Percentiles rank a stretch among this genome's conserved stretches.
Conservation (phyloP, 495 filamentous ascomycete species). For the Staphylotrichum longicolle region DNA sequence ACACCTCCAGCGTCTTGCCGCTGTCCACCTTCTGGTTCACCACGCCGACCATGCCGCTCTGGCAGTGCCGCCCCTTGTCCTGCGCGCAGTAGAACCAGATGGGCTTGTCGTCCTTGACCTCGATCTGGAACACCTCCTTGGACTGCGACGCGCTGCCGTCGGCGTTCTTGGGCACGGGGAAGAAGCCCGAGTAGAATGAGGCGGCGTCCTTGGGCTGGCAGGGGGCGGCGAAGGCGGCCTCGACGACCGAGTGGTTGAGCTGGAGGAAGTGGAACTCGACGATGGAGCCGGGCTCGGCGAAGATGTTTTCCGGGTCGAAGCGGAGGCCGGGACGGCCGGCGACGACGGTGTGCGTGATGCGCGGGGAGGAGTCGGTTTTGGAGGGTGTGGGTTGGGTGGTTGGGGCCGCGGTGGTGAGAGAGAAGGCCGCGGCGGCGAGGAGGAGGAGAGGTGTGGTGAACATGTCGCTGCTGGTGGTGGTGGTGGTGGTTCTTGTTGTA, state of each 20-base stretch:
- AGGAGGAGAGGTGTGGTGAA: slow-evolving; percentile 18
- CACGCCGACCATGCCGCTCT: slow-evolving; percentile 27
- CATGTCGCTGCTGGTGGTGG: slow-evolving; percentile 21
- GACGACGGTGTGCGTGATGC: slow-evolving; percentile 47
- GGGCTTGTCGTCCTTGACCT: slow-evolving; percentile 38
- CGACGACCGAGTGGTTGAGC: slow-evolving; percentile 56
- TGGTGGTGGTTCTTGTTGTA: not conserved
- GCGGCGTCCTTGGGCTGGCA: slow-evolving; percentile 43
- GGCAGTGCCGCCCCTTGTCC: slow-evolving; percentile 22
- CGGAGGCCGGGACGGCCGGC: slow-evolving; percentile 49
- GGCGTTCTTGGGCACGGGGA: slow-evolving; percentile 22
- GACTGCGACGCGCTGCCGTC: slow-evolving; percentile 21
- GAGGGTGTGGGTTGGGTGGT: slow-evolving; percentile 17
- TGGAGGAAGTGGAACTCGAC: slow-evolving; percentile 59
- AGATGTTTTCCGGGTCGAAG: slow-evolving; percentile 53
- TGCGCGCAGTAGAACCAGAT: slow-evolving; percentile 31
- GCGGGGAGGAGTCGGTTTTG: slow-evolving; percentile 14
- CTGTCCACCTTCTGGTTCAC: slow-evolving; percentile 21
- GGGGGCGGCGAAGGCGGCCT: slow-evolving; percentile 52
- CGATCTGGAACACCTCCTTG: slow-evolving; percentile 34
- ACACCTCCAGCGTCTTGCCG: slow-evolving; percentile 11
- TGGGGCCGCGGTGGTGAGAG: slow-evolving; percentile 18
- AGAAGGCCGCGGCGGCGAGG: slow-evolving; percentile 22
- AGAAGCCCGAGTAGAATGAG: slow-evolving; percentile 31
- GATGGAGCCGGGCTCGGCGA: slow-evolving; percentile 50